Base-by-base conservation (phyloP, 2,329 filamentous ascomycete species). In the Xylaria sp. region DNA sequence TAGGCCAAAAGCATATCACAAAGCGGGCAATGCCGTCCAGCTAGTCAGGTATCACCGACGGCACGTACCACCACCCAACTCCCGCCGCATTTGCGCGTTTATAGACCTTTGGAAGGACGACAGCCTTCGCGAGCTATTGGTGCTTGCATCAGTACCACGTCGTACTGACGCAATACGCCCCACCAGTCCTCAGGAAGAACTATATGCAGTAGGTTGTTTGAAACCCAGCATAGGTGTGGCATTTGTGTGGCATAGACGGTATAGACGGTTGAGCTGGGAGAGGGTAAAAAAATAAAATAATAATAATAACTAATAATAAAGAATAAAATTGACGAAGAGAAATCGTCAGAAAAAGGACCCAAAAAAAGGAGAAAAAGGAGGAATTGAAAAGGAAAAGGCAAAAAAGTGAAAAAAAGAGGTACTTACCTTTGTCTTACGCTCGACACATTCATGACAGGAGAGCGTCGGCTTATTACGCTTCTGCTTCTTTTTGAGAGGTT, bases 391-490 rank as follows among this genome's bases (percentile, higher is more conserved):
- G 5, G n/a, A 42, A 42, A 20, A 39, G 2, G 11, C 22, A 5
- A 29, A 53, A 10, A 27, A 54, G 1, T 20, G 29, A 13, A 29
- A 49, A 65, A 59, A 72, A 58, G 49, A 59, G 42, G 39, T 62
- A 79, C 85, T 71, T 77, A 90, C 90, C 84, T 93, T 94, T 27
- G 92, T 94, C 81, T 94, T 94, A 72, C 92, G 84, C 79, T 93
- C 91, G 25, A 94, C 92, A 75, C 92, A 95, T 77, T 93, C 91
- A 68, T 89, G 86, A 74, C 92, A 94, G 55, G 90, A 93, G 69
- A 94, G 77, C 0, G 92, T 94, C 3, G 92, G 92, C 78, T 95
- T 95, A 80, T 95, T 95, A 54, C 92, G 87, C 81, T 92, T 94
- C 81, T 94, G 92, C 80, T 91, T 93, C 82, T 92, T 92, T 77